Conservation (phyloP, 139 green algal species). For the Limnomonas spitsbergensis region DNA sequence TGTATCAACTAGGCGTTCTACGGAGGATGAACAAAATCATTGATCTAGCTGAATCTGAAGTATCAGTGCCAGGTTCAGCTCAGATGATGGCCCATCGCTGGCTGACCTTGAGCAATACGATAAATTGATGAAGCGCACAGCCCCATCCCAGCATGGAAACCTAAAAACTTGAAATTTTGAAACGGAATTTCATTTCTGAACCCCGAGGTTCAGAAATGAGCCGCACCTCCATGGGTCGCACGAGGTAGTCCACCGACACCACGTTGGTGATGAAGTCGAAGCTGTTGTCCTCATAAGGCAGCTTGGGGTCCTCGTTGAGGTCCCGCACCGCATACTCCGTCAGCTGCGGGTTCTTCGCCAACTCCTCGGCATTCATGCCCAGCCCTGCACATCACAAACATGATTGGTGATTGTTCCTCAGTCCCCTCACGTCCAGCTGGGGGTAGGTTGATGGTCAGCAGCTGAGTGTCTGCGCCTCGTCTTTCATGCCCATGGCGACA, state of each 20-base stretch:
- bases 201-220: no score
- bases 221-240: slow-evolving; percentile 14
- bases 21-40: no score
- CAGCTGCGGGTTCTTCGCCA: slow-evolving; percentile 66
- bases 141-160: no score
- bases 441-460: background rate
- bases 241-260: slow-evolving; percentile 53
- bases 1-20: no score
- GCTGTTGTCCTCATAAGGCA: slow-evolving; percentile 82
- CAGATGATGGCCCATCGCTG: no score
- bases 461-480: background rate
- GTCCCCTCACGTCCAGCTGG: background rate
- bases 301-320: slow-evolving; percentile 68
- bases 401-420: background rate
- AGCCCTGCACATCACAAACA: slow-evolving; percentile 40
- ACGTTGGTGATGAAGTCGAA: slow-evolving; percentile 80
- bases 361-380: slow-evolving; percentile 82
- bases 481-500: no score
- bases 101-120: no score
- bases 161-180: no score
- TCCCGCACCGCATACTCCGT: slow-evolving; percentile 66
- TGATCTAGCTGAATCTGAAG: no score
- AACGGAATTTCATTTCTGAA: no score
- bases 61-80: no score
- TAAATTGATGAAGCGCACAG: no score